Conservation (phyloP, 768 basidiomycete genomes). For the Neoboletus magnificus region DNA sequence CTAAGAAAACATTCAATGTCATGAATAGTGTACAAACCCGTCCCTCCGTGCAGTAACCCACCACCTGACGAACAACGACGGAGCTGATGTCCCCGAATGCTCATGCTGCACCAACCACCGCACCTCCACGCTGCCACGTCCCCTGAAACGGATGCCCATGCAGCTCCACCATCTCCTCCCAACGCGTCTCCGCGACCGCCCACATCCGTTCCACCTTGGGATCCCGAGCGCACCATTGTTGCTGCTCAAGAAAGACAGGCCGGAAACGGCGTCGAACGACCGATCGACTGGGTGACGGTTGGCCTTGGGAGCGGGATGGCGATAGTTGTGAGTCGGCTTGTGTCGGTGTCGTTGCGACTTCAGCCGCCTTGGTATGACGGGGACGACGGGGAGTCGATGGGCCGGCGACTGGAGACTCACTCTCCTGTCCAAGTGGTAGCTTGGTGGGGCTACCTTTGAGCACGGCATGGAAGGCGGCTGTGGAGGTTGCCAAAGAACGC, state of each 20-base stretch:
- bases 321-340: constrained; percentile 25
- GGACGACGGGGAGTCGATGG: constrained; percentile 27
- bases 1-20: neutral
- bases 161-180: constrained; percentile 12
- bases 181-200: constrained; percentile 14
- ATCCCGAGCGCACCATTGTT: constrained; percentile 46
- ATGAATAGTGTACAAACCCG: neutral
- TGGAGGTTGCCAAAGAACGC: neutral
- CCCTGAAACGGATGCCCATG: constrained; percentile 16
- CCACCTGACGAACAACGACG: neutral
- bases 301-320: constrained; percentile 16
- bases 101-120: neutral
- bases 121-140: too few species aligned
- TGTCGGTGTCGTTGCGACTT: neutral
- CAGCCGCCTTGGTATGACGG: constrained; percentile 4
- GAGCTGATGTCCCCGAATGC: neutral
- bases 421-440: neutral
- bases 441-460: constrained; percentile 11
- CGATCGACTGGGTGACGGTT: constrained; percentile 8
- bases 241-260: constrained; percentile 48
- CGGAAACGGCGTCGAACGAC: constrained; percentile 40
- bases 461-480: constrained; percentile 19
- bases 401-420: constrained; percentile 3
- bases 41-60: neutral
- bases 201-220: constrained; percentile 33